Percentiles rank a stretch among this genome's conserved stretches.
Conservation (phyloP, 148 eudicot genomes). For the Rhododendron simsii region DNA sequence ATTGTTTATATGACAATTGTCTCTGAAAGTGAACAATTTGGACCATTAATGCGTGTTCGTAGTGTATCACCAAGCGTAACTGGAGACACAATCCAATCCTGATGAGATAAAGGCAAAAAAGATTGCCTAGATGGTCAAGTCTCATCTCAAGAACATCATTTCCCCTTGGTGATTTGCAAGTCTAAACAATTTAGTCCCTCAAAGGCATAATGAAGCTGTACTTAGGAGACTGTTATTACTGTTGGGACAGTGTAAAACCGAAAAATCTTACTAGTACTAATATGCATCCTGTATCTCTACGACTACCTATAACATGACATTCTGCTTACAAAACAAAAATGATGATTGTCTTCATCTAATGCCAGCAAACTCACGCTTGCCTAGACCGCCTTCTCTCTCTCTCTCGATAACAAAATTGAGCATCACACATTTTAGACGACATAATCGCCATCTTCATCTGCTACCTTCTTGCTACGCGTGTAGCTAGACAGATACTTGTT, state of each 20-base stretch:
- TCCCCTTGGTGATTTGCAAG: not conserved
- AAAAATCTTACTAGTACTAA: not conserved
- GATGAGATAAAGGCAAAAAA: not conserved
- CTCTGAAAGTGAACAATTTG: not conserved
- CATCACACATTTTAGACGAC: slow-evolving; percentile 17
- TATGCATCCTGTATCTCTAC: not conserved
- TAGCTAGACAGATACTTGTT: slow-evolving; percentile 19
- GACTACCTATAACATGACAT: not conserved
- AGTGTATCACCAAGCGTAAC: not conserved
- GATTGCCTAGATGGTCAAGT: not conserved
- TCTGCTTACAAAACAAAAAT: not conserved
- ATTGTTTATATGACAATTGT: not conserved
- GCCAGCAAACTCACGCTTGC: not conserved
- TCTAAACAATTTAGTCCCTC: not conserved
- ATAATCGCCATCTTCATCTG: slow-evolving; percentile 24
- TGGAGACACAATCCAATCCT: not conserved
- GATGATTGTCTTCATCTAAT: not conserved
- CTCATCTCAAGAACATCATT: not conserved
- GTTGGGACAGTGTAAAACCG: not conserved
- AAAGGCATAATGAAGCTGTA: not conserved
- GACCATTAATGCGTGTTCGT: not conserved
- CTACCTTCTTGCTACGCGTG: slow-evolving; percentile 23
- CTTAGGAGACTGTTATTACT: not conserved
- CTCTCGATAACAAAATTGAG: not conserved
- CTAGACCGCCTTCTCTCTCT: not conserved